Percentiles rank a stretch among this genome's conserved stretches.
Evolutionary conservation across 805 yeast species (phyloP).

Genomic region (Wickerhamiella azymoides): DNA sequence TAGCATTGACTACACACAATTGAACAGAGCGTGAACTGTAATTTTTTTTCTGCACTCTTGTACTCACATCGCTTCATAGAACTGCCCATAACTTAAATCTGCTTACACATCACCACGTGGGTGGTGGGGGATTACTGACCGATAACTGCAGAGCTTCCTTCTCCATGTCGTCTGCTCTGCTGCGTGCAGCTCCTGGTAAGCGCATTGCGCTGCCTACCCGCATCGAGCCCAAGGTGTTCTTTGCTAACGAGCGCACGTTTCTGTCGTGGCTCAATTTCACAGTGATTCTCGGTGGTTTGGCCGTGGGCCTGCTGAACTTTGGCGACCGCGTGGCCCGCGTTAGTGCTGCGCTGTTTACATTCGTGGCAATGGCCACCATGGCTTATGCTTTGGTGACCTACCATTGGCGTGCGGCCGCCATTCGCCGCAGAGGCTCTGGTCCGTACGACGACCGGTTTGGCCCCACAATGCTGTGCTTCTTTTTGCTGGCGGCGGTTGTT

Average conservation of each 20-base stretch:
- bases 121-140: background rate
- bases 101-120: background rate
- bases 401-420: constrained; percentile 99
- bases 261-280: constrained; percentile 97
- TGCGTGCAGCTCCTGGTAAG: constrained; percentile 67
- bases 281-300: constrained; percentile 92
- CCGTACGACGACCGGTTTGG: constrained; percentile 99
- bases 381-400: constrained; percentile 86
- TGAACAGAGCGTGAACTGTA: no score
- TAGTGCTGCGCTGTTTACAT: constrained; percentile 85
- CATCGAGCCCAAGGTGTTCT: constrained; percentile 97
- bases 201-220: constrained; percentile 96
- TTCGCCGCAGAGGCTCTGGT: constrained; percentile 92
- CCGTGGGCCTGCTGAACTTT: constrained; percentile 88
- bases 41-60: no score
- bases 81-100: no score
- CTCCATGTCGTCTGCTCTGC: constrained; percentile 37
- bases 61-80: no score
- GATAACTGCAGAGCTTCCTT: background rate
- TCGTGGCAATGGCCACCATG: constrained; percentile 97
- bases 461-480: constrained; percentile 93
- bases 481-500: constrained; percentile 81
- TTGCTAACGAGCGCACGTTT: constrained; percentile 97
- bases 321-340: constrained; percentile 90
- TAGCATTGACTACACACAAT: no score